Base-by-base conservation (phyloP, 1,284 basidiomycete genomes). In the Ceraceosorus guamensis region DNA sequence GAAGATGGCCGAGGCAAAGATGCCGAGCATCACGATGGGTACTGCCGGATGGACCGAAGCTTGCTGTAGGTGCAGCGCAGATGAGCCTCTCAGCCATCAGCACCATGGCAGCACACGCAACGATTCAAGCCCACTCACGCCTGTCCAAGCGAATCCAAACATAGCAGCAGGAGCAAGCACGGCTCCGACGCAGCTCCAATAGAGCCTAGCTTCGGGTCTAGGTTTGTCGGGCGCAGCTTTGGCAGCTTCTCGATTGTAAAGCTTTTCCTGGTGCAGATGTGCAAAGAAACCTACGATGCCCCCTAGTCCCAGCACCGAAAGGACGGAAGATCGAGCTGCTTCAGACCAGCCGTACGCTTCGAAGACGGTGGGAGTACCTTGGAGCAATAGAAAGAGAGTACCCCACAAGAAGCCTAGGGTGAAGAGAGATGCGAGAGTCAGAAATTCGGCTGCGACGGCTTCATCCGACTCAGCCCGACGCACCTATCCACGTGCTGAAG, bases 211-310 rank as follows among this genome's bases (percentile, higher is more conserved):
- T 66, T 81, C 80, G 3, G 80, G 79, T 0, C 73, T 67, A 0
- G 79, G 77, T 34, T 55, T 46, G 5, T 57, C 24, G 3, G 52
- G 52, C 30, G 52, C 46, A 6, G 52, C 46, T 49, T 43, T 33
- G 14, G 52, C 52, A 11, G 34, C 60, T 2, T 61, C 43, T 11
- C 54, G 49, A 1, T 61, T 63, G 35, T 69, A 71, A 13, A 69
- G 56, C 45, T 61, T 55, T 16, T 68, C 68, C 44, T 71, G 68
- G 70, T 76, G 56, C 50, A 74, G 57, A 75, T 89, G 86, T 44
- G 85, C 84, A 30, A 86, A 66, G 43, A 86, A 85, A 0, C 87
- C 89, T 43, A 89, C 65, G 46, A 43, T 33, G 53, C 64, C 68
- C 18, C 70, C 68, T 5, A 68, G 60, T 7, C 60, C 66, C 24